Evolutionary conservation across 1,284 basidiomycete species (phyloP).

Genomic region (Ganoderma lingzhi): DNA sequence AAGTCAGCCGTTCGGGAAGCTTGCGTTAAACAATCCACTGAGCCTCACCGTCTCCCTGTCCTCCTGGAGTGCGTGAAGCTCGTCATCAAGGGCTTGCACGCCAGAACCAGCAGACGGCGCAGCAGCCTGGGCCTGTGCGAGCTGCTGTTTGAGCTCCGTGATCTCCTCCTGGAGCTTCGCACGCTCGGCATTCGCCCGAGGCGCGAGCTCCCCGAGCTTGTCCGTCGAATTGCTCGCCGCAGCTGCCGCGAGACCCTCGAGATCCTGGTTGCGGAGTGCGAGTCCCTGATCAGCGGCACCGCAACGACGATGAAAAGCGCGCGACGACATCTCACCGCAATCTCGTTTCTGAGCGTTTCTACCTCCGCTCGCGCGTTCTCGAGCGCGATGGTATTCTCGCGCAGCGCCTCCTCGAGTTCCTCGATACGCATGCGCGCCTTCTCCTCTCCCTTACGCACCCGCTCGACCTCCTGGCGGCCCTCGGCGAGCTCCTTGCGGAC

Average conservation of each 20-base stretch:
- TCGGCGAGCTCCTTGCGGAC: conserved; percentile 73
- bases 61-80: conserved; percentile 31
- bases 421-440: conserved; percentile 70
- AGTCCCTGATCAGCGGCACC: not conserved
- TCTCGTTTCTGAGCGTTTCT: conserved; percentile 81
- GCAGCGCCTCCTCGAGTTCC: conserved; percentile 88
- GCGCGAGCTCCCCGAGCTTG: conserved; percentile 46
- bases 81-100: conserved; percentile 20
- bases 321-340: conserved; percentile 62
- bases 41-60: conserved; percentile 50
- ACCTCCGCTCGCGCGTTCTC: conserved; percentile 95
- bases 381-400: conserved; percentile 88
- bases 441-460: conserved; percentile 68
- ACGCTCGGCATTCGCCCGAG: conserved; percentile 55
- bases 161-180: conserved; percentile 61
- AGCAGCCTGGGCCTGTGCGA: conserved; percentile 30
- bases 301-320: not conserved
- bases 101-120: conserved; percentile 12
- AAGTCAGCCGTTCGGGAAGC: not conserved
- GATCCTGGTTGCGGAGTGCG: conserved; percentile 49
- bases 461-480: conserved; percentile 70
- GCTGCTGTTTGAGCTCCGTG: conserved; percentile 51
- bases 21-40: not conserved
- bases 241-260: conserved; percentile 53
- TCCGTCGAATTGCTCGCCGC: conserved; percentile 43